Evolutionary conservation across 768 basidiomycete genomes (phyloP), one percentile per base, ranked within the genome.

Genomic region (Rhizopogon rudus): DNA sequence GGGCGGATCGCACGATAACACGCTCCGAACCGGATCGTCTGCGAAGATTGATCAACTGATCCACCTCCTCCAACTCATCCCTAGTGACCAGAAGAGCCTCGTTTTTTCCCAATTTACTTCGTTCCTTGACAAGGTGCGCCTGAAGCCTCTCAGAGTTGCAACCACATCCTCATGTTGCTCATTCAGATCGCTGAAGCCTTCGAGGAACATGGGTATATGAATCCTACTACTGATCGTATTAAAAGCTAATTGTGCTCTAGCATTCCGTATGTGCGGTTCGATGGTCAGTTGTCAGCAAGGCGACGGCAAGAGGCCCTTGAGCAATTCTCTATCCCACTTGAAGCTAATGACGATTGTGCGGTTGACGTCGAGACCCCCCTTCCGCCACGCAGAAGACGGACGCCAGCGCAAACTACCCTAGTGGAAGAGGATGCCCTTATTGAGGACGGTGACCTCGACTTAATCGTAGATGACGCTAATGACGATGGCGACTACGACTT

Each of bases 61-160:
- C 20, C 80, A 88, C 51, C 77, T 93, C 42, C 75, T 95, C 42
- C 75, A 79, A 57, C 68, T 93, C 12, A 88, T 83, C 5, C 88
- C 88, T 0, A 57, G 61, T 3, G 79, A 76, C 1, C 88, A 92
- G 58, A 95, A 95, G 68, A 87, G 87, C 2, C 73, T 95, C 3
- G 91, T 95, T 1, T 95, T 95, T 65, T 92, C 89, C 3, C 93
- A 95, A 62, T 95, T 93, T 63, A 95, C 91, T 3, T 80, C 83
- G 3, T 93, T 91, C 71, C 68, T 93, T 52, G 86, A 91, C 72
- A 87, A 91, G 74, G 91, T 87, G 57, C 48, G 59, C 28, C 31
- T 33, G 20, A 31, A 16, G 13, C 25, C 6, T 52, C 28, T n/a
- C 14, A 20, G 13, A 6, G 3, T 39, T 14, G 22, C 5, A 33